These are phyloP conservation scores for Boletus subcaerulescens DNA, from an alignment of 768 basidiomycete species.

Conservation along the genomic window DNA sequence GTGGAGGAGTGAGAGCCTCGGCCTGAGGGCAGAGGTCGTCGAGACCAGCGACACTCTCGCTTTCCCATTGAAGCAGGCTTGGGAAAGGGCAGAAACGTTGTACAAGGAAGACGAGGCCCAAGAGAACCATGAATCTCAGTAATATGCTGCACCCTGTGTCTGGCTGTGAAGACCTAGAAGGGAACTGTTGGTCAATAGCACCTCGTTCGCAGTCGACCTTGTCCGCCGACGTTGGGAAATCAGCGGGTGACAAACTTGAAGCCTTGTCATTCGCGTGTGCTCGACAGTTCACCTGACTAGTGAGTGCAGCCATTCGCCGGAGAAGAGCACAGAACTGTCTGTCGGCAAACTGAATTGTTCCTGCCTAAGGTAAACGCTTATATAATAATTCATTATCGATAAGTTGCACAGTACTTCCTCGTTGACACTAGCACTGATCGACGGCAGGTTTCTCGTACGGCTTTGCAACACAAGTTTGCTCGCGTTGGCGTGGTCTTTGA, in stretches of 20 bases:
- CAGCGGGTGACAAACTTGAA: background rate
- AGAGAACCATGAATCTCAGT: constrained; percentile 1
- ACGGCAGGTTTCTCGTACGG: too few species aligned
- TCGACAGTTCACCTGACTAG: background rate
- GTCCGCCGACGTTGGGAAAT: background rate
- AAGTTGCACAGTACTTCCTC: too few species aligned
- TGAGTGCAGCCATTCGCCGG: background rate
- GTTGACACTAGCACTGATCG: too few species aligned
- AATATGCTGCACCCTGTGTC: background rate
- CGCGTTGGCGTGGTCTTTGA: too few species aligned
- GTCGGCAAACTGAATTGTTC: too few species aligned
- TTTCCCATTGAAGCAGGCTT: background rate
- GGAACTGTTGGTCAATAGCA: background rate
- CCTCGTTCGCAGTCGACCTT: constrained; percentile 16
- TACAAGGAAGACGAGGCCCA: constrained; percentile 8
- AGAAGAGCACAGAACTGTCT: too few species aligned
- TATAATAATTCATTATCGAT: too few species aligned
- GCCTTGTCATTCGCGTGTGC: background rate
- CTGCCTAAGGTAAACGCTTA: too few species aligned
- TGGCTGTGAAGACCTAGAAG: background rate
- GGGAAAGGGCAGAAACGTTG: constrained; percentile 4
- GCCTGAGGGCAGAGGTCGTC: constrained; percentile 30
- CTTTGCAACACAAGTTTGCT: too few species aligned
- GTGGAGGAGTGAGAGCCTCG: constrained; percentile 9
- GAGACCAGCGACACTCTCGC: background rate